Evolutionary conservation across 352 stramenopile species (phyloP).

Genomic region (Thalassiosira ordinaria): DNA sequence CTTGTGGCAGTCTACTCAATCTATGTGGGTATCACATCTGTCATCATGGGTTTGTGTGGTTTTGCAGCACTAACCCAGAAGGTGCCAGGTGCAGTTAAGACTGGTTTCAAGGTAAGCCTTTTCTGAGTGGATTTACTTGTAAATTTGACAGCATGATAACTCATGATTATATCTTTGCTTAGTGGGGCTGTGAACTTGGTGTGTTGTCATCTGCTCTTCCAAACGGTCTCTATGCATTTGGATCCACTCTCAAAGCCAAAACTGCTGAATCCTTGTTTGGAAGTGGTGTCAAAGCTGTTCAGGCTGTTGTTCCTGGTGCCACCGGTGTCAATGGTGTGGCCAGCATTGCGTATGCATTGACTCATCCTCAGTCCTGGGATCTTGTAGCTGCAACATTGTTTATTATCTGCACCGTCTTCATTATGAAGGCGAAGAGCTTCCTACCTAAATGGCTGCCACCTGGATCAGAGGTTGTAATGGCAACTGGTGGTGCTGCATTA

Average conservation of each 20-base stretch:
- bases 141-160: too few relatives aligned
- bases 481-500: conserved; percentile 65
- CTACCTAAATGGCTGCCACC: conserved; percentile 71
- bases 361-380: conserved; percentile 67
- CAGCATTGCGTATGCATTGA: conserved; percentile 70
- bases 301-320: conserved; percentile 52
- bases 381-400: conserved; percentile 68
- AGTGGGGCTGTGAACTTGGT: conserved; percentile 78
- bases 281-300: conserved; percentile 43
- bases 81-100: conserved; percentile 67
- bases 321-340: conserved; percentile 64
- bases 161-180: too few relatives aligned
- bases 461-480: conserved; percentile 78
- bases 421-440: conserved; percentile 71
- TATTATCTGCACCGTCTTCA: conserved; percentile 63
- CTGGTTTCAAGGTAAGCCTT: conserved; percentile 71
- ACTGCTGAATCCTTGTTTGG: conserved; percentile 46
- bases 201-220: conserved; percentile 75
- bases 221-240: conserved; percentile 72
- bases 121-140: too few relatives aligned
- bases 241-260: conserved; percentile 56
- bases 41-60: conserved; percentile 66
- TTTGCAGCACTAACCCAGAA: conserved; percentile 70
- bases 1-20: conserved; percentile 78
- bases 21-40: conserved; percentile 67